Conservation (phyloP, 306 rosid species). For the Cucurbita moschata region DNA sequence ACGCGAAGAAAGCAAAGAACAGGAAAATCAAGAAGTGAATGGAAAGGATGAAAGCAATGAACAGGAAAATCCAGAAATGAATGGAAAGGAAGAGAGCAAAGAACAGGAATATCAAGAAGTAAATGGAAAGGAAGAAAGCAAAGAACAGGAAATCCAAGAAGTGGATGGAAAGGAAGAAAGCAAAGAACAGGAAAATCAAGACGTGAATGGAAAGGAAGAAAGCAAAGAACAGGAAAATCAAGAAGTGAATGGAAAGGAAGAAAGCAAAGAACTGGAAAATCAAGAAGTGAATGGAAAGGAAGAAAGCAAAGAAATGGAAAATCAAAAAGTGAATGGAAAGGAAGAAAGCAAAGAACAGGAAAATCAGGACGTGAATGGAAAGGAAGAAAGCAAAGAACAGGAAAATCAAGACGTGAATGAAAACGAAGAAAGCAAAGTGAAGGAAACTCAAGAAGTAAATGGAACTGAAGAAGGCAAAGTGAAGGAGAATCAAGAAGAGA, state of each 20-base stretch:
- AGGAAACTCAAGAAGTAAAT: not conserved
- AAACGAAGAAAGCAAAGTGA: slow-evolving; percentile 2
- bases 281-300: slow-evolving; percentile 5
- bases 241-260: slow-evolving; percentile 4
- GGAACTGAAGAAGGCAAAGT: not conserved
- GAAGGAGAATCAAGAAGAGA: slow-evolving; percentile 10
- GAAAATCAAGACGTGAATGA: not conserved
- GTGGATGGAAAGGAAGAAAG: slow-evolving; percentile 19
- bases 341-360: not conserved
- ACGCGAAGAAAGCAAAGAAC: slow-evolving; percentile 15
- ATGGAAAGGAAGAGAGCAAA: slow-evolving; percentile 10
- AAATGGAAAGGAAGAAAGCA: not conserved
- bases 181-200: not conserved
- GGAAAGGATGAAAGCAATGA: slow-evolving; percentile 1
- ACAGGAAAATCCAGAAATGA: not conserved
- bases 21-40: not conserved
- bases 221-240: not conserved
- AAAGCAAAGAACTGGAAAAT: slow-evolving; percentile 6
- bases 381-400: slow-evolving; percentile 11
- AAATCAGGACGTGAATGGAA: slow-evolving; percentile 13
- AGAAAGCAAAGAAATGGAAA: not conserved
- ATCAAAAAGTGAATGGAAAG: not conserved
- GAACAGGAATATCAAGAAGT: not conserved
- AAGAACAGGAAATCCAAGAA: not conserved
- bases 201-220: not conserved